phyloP scores from a whole-genome alignment of 352 stramenopile genomes.

The Phytopythium helicoides region DNA sequence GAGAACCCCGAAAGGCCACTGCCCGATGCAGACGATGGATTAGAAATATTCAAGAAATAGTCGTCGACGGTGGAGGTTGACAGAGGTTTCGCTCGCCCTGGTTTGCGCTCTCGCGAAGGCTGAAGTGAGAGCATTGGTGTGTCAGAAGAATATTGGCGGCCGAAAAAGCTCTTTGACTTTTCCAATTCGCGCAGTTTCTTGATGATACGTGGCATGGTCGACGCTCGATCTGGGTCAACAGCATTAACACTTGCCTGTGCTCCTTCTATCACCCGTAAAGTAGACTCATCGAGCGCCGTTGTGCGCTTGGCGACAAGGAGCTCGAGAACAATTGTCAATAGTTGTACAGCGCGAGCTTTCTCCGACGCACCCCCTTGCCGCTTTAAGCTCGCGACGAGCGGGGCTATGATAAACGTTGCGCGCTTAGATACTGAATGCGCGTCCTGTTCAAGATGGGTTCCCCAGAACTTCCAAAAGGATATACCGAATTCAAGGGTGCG shows the following conservation, averaged over 20 bases:
- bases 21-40: background rate
- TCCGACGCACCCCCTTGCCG: constrained; percentile 38
- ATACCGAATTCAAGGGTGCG: constrained; percentile 74
- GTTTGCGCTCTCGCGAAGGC: background rate
- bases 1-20: background rate
- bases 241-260: constrained; percentile 41
- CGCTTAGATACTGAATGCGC: constrained; percentile 47
- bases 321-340: constrained; percentile 63
- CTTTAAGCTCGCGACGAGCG: constrained; percentile 55
- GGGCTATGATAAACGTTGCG: constrained; percentile 42
- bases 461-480: constrained; percentile 75
- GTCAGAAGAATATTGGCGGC: constrained; percentile 23
- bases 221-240: constrained; percentile 67
- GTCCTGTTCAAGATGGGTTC: constrained; percentile 44
- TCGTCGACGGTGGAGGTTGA: background rate
- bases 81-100: background rate
- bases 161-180: constrained; percentile 53
- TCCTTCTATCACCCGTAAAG: constrained; percentile 42
- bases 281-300: constrained; percentile 50
- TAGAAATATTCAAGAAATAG: background rate
- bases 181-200: constrained; percentile 68
- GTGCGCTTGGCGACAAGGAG: constrained; percentile 45
- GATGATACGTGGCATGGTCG: constrained; percentile 58
- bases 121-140: background rate
- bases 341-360: constrained; percentile 57